Evolutionary conservation across 2,329 filamentous ascomycete species (phyloP), one percentile per base, ranked within the genome.

Genomic region (Eutypella sp.): DNA sequence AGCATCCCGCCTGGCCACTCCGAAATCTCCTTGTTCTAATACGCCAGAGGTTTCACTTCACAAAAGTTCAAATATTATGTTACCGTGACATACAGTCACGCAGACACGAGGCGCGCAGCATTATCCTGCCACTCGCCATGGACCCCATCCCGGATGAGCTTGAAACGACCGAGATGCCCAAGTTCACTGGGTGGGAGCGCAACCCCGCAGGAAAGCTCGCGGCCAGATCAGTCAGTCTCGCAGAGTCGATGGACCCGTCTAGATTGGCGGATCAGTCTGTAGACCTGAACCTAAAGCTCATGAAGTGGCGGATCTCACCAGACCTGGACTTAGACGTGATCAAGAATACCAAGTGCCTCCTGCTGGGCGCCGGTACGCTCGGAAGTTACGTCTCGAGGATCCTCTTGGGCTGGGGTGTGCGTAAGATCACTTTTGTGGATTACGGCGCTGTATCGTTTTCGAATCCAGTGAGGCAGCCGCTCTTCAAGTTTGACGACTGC

Each of bases 221-320:
- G 16, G 83, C 87, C 15, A 84, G 87, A 54, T 78, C 85, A 16
- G 89, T 89, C 13, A 89, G 95, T 58, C 75, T 99, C 8, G 86
- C 87, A 18, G 89, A 93, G 57, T 95, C 96, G 57, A 92, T 99
- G 86, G 91, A 99, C 61, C 92, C 93, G 6, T 74, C 78, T 27
- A 84, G 84, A 59, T 74, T 97, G 16, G 93, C 93, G 19, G 91
- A 97, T 62, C 90, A 95, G 63, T 90, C 91, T 1, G 92, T 97
- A 9, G 93, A 99, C 60, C 76, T 99, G 47, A 99, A 99, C 60
- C 75, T 97, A 49, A 97, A 97, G 68, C 77, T 99, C 47, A 99
- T 99, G 84, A 99, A 96, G 70, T 99, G 93, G 93, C 84, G 93
- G 33, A 89, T 99, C 58, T 89, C 90, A 7, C 93, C 93, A 0